Evolutionary conservation across 345 rosid species (phyloP).

Genomic region (Nephelium lappaceum): DNA sequence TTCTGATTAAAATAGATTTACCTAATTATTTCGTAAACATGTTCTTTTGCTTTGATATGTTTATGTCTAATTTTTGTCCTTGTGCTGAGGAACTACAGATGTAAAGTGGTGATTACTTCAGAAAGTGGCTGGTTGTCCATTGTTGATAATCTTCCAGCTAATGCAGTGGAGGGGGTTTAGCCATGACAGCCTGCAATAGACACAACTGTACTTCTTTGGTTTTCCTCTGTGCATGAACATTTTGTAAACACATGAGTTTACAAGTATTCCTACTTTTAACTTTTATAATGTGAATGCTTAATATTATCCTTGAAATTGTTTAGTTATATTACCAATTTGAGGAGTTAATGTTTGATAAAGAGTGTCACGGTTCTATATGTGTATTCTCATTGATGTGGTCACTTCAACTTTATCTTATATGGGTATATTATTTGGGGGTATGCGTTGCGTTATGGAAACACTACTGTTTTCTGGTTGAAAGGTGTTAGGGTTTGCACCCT

Average conservation of each 20-base stretch:
- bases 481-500: too few relatives aligned
- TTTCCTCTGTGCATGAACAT: constrained; percentile 8
- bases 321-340: too few relatives aligned
- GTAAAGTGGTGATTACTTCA: constrained; percentile 63
- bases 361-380: too few relatives aligned
- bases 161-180: constrained; percentile 29
- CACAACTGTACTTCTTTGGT: not conserved
- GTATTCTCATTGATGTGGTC: too few relatives aligned
- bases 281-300: not conserved
- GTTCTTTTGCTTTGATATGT: not conserved
- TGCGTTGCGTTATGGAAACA: too few relatives aligned
- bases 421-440: too few relatives aligned
- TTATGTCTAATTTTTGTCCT: not conserved
- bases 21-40: not conserved
- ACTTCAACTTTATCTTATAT: too few relatives aligned
- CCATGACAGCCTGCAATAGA: not conserved
- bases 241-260: not conserved
- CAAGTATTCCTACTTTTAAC: not conserved
- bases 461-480: too few relatives aligned
- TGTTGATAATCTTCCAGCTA: constrained; percentile 45
- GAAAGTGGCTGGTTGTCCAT: constrained; percentile 47
- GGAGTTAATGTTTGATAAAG: not conserved
- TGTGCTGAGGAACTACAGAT: constrained; percentile 40
- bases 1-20: too few relatives aligned
- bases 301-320: too few relatives aligned